Evolutionary conservation across 1,284 basidiomycete species (phyloP).

Genomic region (Apiotrichum gracile): DNA sequence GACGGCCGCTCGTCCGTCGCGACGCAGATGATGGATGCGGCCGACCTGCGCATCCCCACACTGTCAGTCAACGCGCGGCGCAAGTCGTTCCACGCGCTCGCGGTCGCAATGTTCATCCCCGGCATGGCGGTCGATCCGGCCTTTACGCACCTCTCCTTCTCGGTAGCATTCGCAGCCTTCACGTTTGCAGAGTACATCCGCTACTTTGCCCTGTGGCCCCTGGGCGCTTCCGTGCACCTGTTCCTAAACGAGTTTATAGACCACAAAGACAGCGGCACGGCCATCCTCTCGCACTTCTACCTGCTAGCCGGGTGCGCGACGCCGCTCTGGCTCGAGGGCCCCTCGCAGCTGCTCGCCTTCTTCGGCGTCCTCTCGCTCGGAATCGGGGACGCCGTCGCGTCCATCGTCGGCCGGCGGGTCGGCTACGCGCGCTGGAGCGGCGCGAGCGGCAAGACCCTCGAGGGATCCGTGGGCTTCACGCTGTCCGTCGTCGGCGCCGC

Average conservation of each 20-base stretch:
- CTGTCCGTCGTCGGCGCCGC: conserved; percentile 64
- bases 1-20: conserved; percentile 46
- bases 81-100: conserved; percentile 95
- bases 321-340: conserved; percentile 89
- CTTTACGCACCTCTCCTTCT: conserved; percentile 91
- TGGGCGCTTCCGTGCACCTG: conserved; percentile 86
- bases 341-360: conserved; percentile 65
- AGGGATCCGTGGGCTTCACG: conserved; percentile 81
- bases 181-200: conserved; percentile 94
- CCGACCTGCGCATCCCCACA: conserved; percentile 80
- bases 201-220: conserved; percentile 96
- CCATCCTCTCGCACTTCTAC: conserved; percentile 96
- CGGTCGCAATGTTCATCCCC: conserved; percentile 92
- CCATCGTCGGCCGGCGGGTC: conserved; percentile 78
- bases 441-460: conserved; percentile 78
- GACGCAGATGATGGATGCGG: conserved; percentile 76
- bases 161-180: conserved; percentile 84
- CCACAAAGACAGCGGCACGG: conserved; percentile 89
- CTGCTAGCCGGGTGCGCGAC: conserved; percentile 90
- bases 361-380: conserved; percentile 90
- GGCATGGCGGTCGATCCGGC: conserved; percentile 90
- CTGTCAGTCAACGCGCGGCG: conserved; percentile 87
- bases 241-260: conserved; percentile 98
- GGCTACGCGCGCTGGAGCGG: conserved; percentile 78
- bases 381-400: conserved; percentile 90